Percentiles rank a stretch among this genome's conserved stretches.
phyloP scores from a whole-genome alignment of 2,329 filamentous ascomycete genomes.

The Mycosphaerella sp. region DNA sequence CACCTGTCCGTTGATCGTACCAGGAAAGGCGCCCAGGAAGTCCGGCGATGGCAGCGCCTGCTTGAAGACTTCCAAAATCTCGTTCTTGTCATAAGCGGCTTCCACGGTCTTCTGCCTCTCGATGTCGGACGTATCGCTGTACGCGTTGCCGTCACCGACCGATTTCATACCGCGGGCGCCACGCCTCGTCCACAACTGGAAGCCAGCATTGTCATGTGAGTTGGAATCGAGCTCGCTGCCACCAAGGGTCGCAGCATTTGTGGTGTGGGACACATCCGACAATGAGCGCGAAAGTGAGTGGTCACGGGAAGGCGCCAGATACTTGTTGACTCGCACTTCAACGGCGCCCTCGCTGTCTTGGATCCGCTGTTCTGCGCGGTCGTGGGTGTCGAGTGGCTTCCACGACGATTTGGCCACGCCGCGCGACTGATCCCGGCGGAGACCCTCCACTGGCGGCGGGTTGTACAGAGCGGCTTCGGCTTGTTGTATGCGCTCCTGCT shows the following conservation, averaged over 20 bases:
- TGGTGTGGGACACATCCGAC: slow-evolving; percentile 27
- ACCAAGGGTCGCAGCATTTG: slow-evolving; percentile 9
- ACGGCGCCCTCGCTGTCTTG: slow-evolving; percentile 13
- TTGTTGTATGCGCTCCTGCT: slow-evolving; percentile 30
- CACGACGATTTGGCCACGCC: slow-evolving; percentile 24
- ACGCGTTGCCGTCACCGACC: slow-evolving; percentile 11
- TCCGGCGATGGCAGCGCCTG: slow-evolving; percentile 39
- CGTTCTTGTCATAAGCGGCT: slow-evolving; percentile 27
- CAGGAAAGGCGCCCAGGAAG: slow-evolving; percentile 32
- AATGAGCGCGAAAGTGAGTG: slow-evolving; percentile 25
- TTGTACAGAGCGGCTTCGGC: slow-evolving; percentile 27
- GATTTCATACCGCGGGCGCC: slow-evolving; percentile 12
- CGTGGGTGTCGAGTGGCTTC: slow-evolving; percentile 27
- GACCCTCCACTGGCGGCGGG: slow-evolving; percentile 9
- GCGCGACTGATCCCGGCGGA: slow-evolving; percentile 20
- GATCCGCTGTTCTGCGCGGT: not conserved
- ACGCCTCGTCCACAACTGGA: slow-evolving; percentile 30
- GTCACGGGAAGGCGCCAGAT: slow-evolving; percentile 25
- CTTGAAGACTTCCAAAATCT: slow-evolving; percentile 38
- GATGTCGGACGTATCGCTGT: slow-evolving; percentile 26
- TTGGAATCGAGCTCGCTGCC: slow-evolving; percentile 22
- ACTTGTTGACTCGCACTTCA: slow-evolving; percentile 31
- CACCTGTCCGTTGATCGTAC: slow-evolving; percentile 39
- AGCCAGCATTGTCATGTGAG: slow-evolving; percentile 21
- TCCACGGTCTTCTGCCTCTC: slow-evolving; percentile 31